Evolutionary conservation across 805 yeast species (phyloP), one percentile per base, ranked within the genome.

Genomic region (Maudiozyma serrabonitensis): DNA sequence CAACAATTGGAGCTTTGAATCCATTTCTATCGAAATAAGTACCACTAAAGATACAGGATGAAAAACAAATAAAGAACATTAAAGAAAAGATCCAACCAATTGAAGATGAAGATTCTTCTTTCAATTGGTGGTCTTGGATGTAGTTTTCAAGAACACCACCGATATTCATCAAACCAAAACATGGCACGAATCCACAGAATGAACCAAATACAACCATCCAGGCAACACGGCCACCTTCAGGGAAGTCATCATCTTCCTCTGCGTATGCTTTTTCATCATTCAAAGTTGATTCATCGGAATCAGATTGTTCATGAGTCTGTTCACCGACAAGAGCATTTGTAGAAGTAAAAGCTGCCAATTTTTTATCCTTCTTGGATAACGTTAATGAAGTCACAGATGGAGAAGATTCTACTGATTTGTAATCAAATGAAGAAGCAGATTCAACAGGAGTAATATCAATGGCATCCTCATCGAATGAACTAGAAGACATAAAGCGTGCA

Each of bases 81-180:
- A 82, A 62, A 1, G 87, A 80, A 55, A 82, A 82, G 31, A 82
- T 74, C 87, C 87, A 80, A 4, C 84, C 75, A 5, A 80, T 70
- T 1, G 76, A 64, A 2, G 82, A 72, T 1, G 78, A 68, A 5
- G 72, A 61, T 6, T 68, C 64, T 42, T 71, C 56, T 1, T 67
- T 66, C 52, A 82, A 63, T 60, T 82, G 87, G 61, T 82, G 75
- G 12, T 65, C 67, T 8, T 79, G 71, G 9, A 82, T 70, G 54
- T 81, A 79, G 0, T 82, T 73, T 62, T 82, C 82, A 39, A 82
- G 71, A 4, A 80, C 83, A 54, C 88, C 87, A 39, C 75, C 68
- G 2, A 81, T 64, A 56, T 82, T 82, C 51, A 78, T 62, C 37
- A 79, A 54, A 1, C 89, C 88, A 50, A 80, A 74, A 41, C 71